These are phyloP conservation scores for Aspergillus brasiliensis DNA, from an alignment of 2,329 filamentous ascomycete genomes.

Conservation along the genomic window DNA sequence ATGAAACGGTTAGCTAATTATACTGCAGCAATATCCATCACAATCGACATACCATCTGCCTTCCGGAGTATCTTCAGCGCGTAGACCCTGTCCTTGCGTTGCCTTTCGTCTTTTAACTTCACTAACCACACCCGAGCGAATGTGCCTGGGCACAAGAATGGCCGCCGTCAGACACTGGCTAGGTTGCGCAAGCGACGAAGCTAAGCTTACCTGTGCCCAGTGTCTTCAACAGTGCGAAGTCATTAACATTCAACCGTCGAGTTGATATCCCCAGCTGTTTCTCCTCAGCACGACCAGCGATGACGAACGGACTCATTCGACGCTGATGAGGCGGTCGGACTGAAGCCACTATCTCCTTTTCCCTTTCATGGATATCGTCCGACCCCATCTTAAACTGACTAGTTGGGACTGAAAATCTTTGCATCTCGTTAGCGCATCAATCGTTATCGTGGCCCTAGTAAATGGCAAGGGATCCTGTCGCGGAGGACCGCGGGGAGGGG, in stretches of 20 bases:
- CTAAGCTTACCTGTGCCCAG: constrained; percentile 49
- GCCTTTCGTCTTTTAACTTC: constrained; percentile 42
- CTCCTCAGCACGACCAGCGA: constrained; percentile 41
- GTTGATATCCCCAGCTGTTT: constrained; percentile 43
- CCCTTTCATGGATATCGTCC: constrained; percentile 30
- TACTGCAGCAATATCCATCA: constrained; percentile 2
- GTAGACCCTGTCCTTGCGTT: constrained; percentile 45
- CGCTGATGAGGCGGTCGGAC: constrained; percentile 32
- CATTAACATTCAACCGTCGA: constrained; percentile 40
- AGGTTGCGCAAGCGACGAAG: constrained; percentile 6
- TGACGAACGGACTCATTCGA: constrained; percentile 39
- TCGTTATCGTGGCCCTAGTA: constrained; percentile 44
- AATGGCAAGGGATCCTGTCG: constrained; percentile 38
- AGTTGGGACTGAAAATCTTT: constrained; percentile 22
- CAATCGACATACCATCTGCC: constrained; percentile 45
- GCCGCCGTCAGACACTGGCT: constrained; percentile 16
- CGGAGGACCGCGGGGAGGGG: constrained; percentile 18
- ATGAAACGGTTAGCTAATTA: constrained; percentile 12
- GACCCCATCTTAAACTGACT: constrained; percentile 19
- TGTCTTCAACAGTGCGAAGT: constrained; percentile 53
- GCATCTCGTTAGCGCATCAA: constrained; percentile 37
- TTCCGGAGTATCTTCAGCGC: constrained; percentile 55
- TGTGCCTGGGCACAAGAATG: constrained; percentile 42
- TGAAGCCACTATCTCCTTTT: constrained; percentile 34
- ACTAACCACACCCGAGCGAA: constrained; percentile 56